These are phyloP conservation scores for Adansonia gregorii DNA, from an alignment of 441 rosid species.

Conservation along the genomic window DNA sequence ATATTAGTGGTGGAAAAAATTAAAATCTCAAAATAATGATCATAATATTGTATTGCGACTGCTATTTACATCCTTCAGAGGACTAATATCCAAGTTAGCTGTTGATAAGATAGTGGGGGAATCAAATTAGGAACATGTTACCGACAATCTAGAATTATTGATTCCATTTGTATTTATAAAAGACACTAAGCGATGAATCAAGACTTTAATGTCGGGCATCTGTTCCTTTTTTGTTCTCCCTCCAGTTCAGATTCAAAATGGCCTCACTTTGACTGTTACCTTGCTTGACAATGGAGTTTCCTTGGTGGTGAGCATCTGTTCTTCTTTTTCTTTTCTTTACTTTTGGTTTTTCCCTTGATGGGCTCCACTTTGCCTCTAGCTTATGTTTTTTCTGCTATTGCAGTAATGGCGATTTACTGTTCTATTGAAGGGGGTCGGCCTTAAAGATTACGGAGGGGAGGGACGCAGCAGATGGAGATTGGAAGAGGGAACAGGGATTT, in stretches of 20 bases:
- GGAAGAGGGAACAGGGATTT: neutral
- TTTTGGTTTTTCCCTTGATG: neutral
- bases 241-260: neutral
- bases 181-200: neutral
- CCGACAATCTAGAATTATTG: neutral
- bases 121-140: neutral
- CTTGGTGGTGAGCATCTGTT: neutral
- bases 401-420: neutral
- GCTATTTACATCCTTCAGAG: neutral
- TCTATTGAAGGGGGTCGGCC: neutral
- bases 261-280: neutral
- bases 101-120: neutral
- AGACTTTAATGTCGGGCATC: neutral
- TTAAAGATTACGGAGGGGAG: neutral
- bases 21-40: no score
- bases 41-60: neutral
- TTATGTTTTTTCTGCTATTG: neutral
- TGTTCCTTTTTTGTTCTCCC: neutral
- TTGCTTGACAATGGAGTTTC: neutral
- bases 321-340: neutral
- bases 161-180: neutral
- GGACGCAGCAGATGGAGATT: neutral
- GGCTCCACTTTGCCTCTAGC: neutral
- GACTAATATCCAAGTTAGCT: neutral
- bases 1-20: neutral